Evolutionary conservation across 2,329 filamentous ascomycete species (phyloP), one percentile per base, ranked within the genome.

Genomic region (Trichoderma hamatum): DNA sequence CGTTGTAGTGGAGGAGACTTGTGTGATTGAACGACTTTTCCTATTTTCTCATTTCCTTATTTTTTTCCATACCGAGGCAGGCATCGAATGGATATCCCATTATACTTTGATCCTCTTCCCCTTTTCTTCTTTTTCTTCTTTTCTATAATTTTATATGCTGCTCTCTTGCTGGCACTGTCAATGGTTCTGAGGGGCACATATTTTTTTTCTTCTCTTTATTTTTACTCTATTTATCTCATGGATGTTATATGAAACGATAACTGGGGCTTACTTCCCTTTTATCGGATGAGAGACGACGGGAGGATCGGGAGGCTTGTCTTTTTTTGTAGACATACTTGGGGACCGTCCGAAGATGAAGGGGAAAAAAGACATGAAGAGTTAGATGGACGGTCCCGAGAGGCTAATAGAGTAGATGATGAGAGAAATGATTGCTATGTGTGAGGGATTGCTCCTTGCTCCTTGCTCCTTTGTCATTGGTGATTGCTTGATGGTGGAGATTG

Each of bases 1-100:
- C 84, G 13, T 72, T 89, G 70, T 78, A 60, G 56, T 21, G 34
- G 36, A 14, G 28, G 10, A 54, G 7, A 54, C 11, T 55, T 32
- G 39, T 32, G 39, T 39, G 52, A 49, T 49, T 58, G 39, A 30
- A n/a, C 19, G 4, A 11, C 24, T 26, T 16, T 58, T 28, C 36
- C 26, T 10, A 5, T 24, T 34, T 34, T 51, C 7, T 16, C 32
- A 10, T 43, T 43, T 43, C 3, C 6, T 43, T 30, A 30, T 36
- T 36, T 49, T 49, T 49, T 49, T 24, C 46, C 46, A 49, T 49
- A 49, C 46, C 46, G 46, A 49, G 46, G 46, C 46, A 62, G 59
- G 32, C 21, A 46, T 43, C 58, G 46, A 49, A 49, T 49, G 46
- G 46, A 49, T 49, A 49, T 32, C 49, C 49, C 21, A 55, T 55